Conservation (phyloP, 768 basidiomycete genomes). For the Basidioascus undulatus region DNA sequence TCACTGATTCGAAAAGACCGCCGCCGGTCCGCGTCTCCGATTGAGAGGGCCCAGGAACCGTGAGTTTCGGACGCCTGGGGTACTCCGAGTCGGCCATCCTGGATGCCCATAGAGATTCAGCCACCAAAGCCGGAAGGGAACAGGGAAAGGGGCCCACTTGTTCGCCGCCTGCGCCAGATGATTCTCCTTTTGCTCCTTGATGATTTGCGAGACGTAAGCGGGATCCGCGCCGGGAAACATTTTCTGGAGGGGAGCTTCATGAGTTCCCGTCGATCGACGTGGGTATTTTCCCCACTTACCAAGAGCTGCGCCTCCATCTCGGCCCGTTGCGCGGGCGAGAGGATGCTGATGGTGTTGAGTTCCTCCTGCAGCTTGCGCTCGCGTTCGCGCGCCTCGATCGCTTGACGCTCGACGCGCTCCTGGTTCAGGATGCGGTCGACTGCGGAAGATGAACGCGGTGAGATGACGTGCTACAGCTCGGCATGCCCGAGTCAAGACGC, state of each 20-base stretch:
- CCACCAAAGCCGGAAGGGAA: neutral
- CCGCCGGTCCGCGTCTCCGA: too few species aligned
- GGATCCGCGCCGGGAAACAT: conserved; percentile 14
- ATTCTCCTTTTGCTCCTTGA: conserved; percentile 7
- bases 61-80: too few species aligned
- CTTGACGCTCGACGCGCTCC: conserved; percentile 38
- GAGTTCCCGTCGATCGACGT: too few species aligned
- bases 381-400: conserved; percentile 20
- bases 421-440: conserved; percentile 78
- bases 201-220: conserved; percentile 2
- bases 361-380: conserved; percentile 10
- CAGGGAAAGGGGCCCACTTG: conserved; percentile 9
- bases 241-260: neutral
- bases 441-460: conserved; percentile 13
- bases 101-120: conserved; percentile 1
- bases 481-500: too few species aligned
- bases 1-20: too few species aligned
- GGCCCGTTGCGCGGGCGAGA: conserved; percentile 1
- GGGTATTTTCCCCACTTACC: neutral
- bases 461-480: neutral
- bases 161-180: conserved; percentile 11
- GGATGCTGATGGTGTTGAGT: neutral
- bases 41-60: too few species aligned
- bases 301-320: conserved; percentile 2
- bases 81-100: too few species aligned